Evolutionary conservation across 78 protist genomes (phyloP).

Genomic region (Chrysochromulina parva): DNA sequence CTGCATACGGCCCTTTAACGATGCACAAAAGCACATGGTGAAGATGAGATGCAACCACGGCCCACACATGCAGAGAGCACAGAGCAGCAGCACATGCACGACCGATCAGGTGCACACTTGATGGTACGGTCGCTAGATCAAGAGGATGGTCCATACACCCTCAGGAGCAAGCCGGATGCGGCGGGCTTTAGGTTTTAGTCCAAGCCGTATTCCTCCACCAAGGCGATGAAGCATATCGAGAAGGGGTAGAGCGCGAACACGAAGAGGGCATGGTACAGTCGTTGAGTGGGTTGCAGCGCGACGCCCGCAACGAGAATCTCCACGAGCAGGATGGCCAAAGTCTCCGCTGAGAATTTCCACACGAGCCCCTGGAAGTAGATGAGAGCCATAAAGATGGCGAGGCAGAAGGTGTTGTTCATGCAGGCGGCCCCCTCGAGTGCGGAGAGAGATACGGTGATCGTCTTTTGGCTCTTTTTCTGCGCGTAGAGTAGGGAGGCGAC

Average conservation of each 20-base stretch:
- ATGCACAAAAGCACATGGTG: too few species aligned
- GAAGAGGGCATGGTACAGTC: background rate
- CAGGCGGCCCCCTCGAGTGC: constrained; percentile 72
- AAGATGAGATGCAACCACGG: too few species aligned
- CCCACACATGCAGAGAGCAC: too few species aligned
- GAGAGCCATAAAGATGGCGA: constrained; percentile 58
- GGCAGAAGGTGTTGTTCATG: constrained; percentile 85
- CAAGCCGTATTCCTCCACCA: too few species aligned
- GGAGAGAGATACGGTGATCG: constrained; percentile 55
- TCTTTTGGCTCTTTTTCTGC: constrained; percentile 55
- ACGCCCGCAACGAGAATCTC: constrained; percentile 33
- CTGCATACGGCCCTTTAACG: too few species aligned
- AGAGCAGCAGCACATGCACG: too few species aligned
- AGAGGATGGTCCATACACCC: too few species aligned
- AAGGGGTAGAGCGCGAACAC: background rate
- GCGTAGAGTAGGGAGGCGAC: constrained; percentile 67
- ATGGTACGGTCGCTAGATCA: too few species aligned
- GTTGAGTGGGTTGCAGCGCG: background rate
- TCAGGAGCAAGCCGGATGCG: too few species aligned
- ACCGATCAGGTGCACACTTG: too few species aligned
- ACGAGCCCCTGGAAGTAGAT: constrained; percentile 40
- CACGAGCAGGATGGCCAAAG: constrained; percentile 54
- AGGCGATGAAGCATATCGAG: background rate
- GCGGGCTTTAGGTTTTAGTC: too few species aligned
- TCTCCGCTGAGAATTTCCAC: constrained; percentile 41